Percentiles rank a stretch among this genome's conserved stretches.
Conservation (phyloP, 192 early-diverging fungal species). For the Helicostylum pulchrum region DNA sequence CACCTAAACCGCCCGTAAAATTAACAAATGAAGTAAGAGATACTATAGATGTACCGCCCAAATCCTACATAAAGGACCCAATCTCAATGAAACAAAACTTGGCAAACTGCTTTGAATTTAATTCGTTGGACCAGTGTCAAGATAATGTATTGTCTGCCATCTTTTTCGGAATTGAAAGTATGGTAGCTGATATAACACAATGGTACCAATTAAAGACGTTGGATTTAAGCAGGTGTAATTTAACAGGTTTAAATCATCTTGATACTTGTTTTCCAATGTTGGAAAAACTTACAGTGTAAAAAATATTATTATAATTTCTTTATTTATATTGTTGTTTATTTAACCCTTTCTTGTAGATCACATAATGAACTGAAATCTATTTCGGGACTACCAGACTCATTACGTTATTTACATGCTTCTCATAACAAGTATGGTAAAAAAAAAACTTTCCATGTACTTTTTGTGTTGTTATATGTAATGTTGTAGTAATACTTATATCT, state of each 20-base stretch:
- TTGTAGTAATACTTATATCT: background rate
- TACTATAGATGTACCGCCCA: no score
- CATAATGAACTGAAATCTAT: constrained; percentile 26
- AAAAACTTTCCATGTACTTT: no score
- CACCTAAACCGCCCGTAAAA: background rate
- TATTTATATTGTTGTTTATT: background rate
- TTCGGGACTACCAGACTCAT: constrained; percentile 12
- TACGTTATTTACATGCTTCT: constrained; percentile 18
- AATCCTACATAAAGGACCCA: no score
- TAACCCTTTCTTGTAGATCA: constrained; percentile 16
- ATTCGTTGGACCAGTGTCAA: no score
- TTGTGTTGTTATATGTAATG: no score
- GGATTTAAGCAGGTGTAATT: background rate
- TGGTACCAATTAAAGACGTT: background rate
- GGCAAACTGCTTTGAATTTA: no score
- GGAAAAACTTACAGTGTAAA: constrained; percentile 8
- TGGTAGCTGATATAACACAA: background rate
- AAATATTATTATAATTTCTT: background rate
- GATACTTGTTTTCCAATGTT: constrained; percentile 4
- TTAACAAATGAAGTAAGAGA: background rate
- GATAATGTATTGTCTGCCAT: no score
- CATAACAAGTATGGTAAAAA: constrained; percentile 16
- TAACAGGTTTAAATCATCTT: background rate
- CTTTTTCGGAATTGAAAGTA: no score
- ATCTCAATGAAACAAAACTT: no score